These are phyloP conservation scores for Herpetospermum pedunculosum DNA, from an alignment of 306 rosid species.

Conservation along the genomic window DNA sequence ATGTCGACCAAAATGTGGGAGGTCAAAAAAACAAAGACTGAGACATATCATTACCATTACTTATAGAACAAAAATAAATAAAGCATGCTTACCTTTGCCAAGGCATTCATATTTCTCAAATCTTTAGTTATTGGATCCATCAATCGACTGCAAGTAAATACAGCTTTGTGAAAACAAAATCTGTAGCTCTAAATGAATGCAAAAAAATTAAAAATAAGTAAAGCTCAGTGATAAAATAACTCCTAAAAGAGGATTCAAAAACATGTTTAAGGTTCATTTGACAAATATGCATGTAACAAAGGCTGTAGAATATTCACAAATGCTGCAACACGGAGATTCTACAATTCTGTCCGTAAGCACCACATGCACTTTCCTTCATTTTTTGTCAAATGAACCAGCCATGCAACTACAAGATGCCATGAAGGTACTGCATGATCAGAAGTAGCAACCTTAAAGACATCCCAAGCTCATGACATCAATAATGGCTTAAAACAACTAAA, in stretches of 20 bases:
- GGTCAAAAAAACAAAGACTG: constrained; percentile 10
- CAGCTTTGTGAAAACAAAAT: background rate
- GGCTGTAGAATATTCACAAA: background rate
- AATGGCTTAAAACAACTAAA: background rate
- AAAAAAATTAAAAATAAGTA: constrained; percentile 4
- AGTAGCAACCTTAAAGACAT: background rate
- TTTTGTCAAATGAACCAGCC: no score
- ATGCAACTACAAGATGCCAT: background rate
- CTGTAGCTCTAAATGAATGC: background rate
- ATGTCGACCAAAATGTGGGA: constrained; percentile 13
- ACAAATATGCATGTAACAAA: background rate
- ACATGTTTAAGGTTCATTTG: background rate
- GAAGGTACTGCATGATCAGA: background rate
- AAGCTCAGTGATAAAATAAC: background rate
- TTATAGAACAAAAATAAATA: background rate
- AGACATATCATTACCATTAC: background rate
- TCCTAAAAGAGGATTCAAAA: background rate
- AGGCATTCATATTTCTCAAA: constrained; percentile 85
- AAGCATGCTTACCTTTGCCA: constrained; percentile 68
- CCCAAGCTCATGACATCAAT: background rate
- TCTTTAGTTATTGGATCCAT: constrained; percentile 82
- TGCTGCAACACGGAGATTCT: background rate
- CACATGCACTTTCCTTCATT: no score
- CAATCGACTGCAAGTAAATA: constrained; percentile 58
- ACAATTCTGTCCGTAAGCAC: no score